A percentile compares a stretch with the other conserved stretches of the same genome.
Evolutionary conservation across 1,284 basidiomycete species (phyloP).

Genomic region (Ustilago shanxiensis): DNA sequence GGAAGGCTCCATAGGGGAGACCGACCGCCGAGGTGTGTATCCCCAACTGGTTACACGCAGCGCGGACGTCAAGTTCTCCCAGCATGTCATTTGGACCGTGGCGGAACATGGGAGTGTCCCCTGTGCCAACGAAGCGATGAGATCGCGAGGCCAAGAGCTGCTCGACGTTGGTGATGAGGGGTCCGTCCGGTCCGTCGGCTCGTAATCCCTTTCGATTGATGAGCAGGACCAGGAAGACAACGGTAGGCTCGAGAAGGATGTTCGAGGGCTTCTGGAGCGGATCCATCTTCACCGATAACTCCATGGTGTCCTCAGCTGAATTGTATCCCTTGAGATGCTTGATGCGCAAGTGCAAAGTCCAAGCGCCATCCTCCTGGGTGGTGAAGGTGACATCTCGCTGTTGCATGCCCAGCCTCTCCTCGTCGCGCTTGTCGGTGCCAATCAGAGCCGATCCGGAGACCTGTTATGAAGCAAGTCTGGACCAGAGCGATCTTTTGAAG

Average conservation of each 20-base stretch:
- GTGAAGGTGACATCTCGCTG: constrained; percentile 11
- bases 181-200: constrained; percentile 11
- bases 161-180: neutral
- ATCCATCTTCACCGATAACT: neutral
- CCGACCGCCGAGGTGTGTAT: neutral
- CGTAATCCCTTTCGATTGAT: neutral
- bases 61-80: too few relatives aligned
- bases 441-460: constrained; percentile 5
- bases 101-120: too few relatives aligned
- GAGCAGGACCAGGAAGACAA: neutral
- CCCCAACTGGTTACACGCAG: neutral
- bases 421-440: constrained; percentile 1
- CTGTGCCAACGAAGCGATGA: too few relatives aligned
- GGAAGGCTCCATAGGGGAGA: constrained; percentile 3
- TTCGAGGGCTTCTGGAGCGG: neutral
- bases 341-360: constrained; percentile 4
- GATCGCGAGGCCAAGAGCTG: neutral
- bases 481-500: constrained; percentile 12
- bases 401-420: constrained; percentile 4
- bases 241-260: constrained; percentile 7
- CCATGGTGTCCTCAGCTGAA: neutral
- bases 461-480: constrained; percentile 15
- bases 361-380: neutral
- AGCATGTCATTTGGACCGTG: too few relatives aligned
- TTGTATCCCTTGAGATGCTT: constrained; percentile 16